Conservation (phyloP, 768 basidiomycete species). For the Trametes sanguinea region DNA sequence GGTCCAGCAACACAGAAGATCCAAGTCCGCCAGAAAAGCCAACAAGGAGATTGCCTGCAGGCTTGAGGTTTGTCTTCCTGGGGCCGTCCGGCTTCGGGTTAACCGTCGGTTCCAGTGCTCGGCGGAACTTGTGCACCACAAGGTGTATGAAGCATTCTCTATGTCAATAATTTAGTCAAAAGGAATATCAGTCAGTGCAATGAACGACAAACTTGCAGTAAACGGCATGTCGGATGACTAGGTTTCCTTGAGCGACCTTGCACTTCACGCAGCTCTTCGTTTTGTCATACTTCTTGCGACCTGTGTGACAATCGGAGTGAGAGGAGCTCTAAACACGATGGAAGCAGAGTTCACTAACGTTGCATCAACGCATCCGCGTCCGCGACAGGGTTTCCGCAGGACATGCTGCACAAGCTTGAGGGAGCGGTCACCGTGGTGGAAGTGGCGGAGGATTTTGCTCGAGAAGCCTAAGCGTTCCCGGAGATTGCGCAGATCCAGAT, state of each 20-base stretch:
- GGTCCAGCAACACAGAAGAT: slow-evolving; percentile 70
- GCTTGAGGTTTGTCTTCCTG: slow-evolving; percentile 60
- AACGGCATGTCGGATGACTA: slow-evolving; percentile 77
- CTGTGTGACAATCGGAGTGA: slow-evolving; percentile 36
- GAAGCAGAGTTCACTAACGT: too few relatives aligned
- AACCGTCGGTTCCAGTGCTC: slow-evolving; percentile 62
- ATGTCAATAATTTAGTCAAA: too few relatives aligned
- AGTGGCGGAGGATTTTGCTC: background rate
- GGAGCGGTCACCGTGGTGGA: too few relatives aligned
- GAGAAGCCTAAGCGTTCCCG: background rate
- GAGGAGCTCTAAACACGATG: too few relatives aligned
- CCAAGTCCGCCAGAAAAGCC: slow-evolving; percentile 81
- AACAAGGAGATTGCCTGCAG: slow-evolving; percentile 66
- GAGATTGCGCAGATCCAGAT: slow-evolving; percentile 10
- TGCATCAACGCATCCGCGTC: slow-evolving; percentile 68
- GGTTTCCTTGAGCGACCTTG: slow-evolving; percentile 61
- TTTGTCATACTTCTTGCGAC: slow-evolving; percentile 66
- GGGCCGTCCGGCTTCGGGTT: slow-evolving; percentile 57
- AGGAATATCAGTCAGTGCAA: too few relatives aligned
- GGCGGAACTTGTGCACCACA: slow-evolving; percentile 62
- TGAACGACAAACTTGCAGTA: slow-evolving; percentile 69
- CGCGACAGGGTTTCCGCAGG: slow-evolving; percentile 63
- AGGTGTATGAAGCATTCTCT: slow-evolving; percentile 70
- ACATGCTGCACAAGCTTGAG: slow-evolving; percentile 16
- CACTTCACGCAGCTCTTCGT: slow-evolving; percentile 73